phyloP scores from a whole-genome alignment of 371 early-diverging fungal genomes.

The Rhizopus delemar region DNA sequence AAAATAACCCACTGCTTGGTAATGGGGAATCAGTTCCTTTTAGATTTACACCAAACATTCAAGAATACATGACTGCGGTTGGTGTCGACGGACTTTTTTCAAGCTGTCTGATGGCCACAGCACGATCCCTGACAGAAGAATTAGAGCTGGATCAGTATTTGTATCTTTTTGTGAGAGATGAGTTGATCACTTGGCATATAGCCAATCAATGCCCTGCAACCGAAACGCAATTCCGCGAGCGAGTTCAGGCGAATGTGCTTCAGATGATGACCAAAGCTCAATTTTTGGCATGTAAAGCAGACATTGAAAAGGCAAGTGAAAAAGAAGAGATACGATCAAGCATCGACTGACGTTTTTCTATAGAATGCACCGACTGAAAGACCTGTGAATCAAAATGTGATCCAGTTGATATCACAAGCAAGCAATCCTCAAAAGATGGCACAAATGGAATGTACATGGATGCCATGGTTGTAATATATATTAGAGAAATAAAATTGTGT shows the following conservation, averaged over 20 bases:
- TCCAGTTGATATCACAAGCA: conserved; percentile 88
- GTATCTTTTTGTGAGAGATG: conserved; percentile 88
- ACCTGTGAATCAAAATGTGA: conserved; percentile 76
- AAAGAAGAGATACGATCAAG: background rate
- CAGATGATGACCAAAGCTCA: conserved; percentile 73
- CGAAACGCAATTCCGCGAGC: conserved; percentile 66
- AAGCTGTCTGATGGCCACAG: conserved; percentile 78
- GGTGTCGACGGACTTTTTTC: conserved; percentile 93
- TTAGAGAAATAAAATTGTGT: too few species aligned
- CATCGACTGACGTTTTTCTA: background rate
- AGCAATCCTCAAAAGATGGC: conserved; percentile 91
- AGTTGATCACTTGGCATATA: conserved; percentile 77
- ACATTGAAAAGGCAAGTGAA: conserved; percentile 64
- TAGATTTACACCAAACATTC: conserved; percentile 96
- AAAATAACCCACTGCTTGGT: conserved; percentile 38
- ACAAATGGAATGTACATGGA: conserved; percentile 88
- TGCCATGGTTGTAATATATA: conserved; percentile 70
- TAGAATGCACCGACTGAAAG: conserved; percentile 20
- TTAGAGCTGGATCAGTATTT: conserved; percentile 84
- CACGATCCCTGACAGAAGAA: conserved; percentile 75
- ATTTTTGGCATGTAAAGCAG: conserved; percentile 72
- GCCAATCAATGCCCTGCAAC: conserved; percentile 58
- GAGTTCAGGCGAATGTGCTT: conserved; percentile 69
- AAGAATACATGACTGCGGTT: conserved; percentile 87
- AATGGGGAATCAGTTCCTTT: conserved; percentile 89